Conservation (phyloP, 2,329 filamentous ascomycete species). For the Metarhizium album region DNA sequence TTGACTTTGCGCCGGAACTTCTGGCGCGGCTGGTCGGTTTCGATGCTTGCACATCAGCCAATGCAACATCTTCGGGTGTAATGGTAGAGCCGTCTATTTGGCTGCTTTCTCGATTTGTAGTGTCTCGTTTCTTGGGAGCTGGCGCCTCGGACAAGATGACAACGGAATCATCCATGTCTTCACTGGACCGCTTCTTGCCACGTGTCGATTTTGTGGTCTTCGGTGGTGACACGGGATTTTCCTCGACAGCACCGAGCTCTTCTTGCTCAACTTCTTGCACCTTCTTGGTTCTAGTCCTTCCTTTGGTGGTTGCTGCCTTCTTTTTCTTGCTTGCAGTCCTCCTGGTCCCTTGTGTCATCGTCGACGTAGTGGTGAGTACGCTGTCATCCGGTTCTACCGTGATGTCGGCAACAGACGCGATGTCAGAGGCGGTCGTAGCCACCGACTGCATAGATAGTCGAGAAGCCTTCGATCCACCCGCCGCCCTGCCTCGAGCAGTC, state of each 20-base stretch:
- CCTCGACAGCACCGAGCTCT: conserved; percentile 11
- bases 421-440: conserved; percentile 38
- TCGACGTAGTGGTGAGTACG: conserved; percentile 48
- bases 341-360: conserved; percentile 45
- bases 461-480: conserved; percentile 56
- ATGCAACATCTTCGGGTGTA: conserved; percentile 29
- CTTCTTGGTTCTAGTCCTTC: conserved; percentile 34
- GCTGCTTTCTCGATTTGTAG: conserved; percentile 37
- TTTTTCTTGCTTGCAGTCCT: conserved; percentile 41
- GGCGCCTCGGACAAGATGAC: conserved; percentile 34
- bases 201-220: conserved; percentile 30
- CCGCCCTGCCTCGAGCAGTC: conserved; percentile 40
- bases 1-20: conserved; percentile 29
- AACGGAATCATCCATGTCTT: conserved; percentile 41
- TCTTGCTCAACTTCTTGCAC: conserved; percentile 25
- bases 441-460: conserved; percentile 51
- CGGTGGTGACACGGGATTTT: conserved; percentile 16
- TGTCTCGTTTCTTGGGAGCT: conserved; percentile 49
- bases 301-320: conserved; percentile 40
- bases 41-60: conserved; percentile 25
- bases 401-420: conserved; percentile 35
- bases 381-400: conserved; percentile 45
- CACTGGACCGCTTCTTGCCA: conserved; percentile 54
- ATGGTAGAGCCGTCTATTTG: conserved; percentile 27
- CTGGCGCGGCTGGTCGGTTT: conserved; percentile 19